Conservation (phyloP, 371 early-diverging fungal species). For the Rhizopus stolonifer region DNA sequence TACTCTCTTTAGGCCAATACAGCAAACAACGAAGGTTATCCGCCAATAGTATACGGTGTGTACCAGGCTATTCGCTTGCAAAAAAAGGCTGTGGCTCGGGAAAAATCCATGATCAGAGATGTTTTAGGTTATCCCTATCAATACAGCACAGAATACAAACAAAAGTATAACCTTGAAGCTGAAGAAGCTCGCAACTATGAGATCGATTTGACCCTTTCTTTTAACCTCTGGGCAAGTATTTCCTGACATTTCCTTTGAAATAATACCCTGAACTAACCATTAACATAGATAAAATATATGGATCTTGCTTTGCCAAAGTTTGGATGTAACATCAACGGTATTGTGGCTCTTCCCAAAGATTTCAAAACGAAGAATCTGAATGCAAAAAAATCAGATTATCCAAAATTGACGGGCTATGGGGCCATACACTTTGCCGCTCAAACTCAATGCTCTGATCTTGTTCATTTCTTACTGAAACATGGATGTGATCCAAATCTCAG, state of each 20-base stretch:
- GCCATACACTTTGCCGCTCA: constrained; percentile 44
- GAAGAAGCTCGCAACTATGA: not conserved
- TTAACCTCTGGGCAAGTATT: constrained; percentile 15
- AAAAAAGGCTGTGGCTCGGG: constrained; percentile 8
- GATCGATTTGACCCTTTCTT: constrained; percentile 10
- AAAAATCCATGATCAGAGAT: constrained; percentile 18
- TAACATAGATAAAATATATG: constrained; percentile 17
- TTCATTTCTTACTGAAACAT: constrained; percentile 29
- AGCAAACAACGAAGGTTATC: constrained; percentile 27
- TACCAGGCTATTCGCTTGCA: constrained; percentile 18
- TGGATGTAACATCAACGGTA: constrained; percentile 24
- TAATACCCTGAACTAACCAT: too few species aligned
- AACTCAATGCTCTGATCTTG: constrained; percentile 27
- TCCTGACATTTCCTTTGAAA: too few species aligned
- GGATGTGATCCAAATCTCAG: constrained; percentile 34
- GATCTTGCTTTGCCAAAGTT: constrained; percentile 14
- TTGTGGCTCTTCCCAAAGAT: constrained; percentile 32
- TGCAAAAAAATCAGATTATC: constrained; percentile 30
- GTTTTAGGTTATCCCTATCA: not conserved
- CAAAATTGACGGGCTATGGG: constrained; percentile 43
- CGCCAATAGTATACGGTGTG: constrained; percentile 26
- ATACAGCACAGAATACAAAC: not conserved
- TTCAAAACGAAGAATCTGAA: constrained; percentile 35
- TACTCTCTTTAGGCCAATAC: constrained; percentile 25
- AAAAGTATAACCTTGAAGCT: not conserved